These are phyloP conservation scores for Onygena corvina DNA, from an alignment of 2,329 filamentous ascomycete species.

Conservation along the genomic window DNA sequence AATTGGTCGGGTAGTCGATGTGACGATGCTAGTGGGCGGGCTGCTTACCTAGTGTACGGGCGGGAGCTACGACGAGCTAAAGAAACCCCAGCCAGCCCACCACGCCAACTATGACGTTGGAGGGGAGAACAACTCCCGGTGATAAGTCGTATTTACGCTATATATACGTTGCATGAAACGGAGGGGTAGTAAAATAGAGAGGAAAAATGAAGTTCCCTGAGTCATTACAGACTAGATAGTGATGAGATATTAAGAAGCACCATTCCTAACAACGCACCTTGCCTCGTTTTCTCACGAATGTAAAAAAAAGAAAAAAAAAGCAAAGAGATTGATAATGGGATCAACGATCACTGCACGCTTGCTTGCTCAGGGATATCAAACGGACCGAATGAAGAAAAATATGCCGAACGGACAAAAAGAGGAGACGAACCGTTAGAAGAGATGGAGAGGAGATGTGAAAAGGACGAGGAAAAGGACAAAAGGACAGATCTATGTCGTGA, in stretches of 20 bases:
- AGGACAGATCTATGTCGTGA: conserved; percentile 5
- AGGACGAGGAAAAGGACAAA: neutral
- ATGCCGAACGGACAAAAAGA: neutral
- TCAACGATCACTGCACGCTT: neutral
- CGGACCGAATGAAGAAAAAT: neutral
- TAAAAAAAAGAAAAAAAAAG: neutral
- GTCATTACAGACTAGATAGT: neutral
- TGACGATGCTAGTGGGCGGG: too few relatives aligned
- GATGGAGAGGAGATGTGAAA: neutral
- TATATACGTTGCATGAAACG: too few relatives aligned
- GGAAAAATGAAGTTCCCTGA: neutral
- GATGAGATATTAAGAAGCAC: conserved; percentile 1
- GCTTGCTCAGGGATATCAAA: conserved; percentile 6
- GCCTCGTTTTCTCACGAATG: neutral
- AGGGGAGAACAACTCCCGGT: too few relatives aligned
- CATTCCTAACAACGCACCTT: neutral
- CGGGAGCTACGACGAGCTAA: too few relatives aligned
- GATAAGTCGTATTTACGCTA: too few relatives aligned
- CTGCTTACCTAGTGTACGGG: too few relatives aligned
- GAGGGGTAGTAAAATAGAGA: too few relatives aligned
- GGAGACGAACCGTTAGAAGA: neutral
- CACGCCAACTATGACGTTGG: too few relatives aligned
- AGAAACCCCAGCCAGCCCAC: too few relatives aligned
- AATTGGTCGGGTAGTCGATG: too few relatives aligned
- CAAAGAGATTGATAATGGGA: neutral